Evolutionary conservation across 805 yeast species (phyloP).

Genomic region (Sugiyamaella chiloensis): DNA sequence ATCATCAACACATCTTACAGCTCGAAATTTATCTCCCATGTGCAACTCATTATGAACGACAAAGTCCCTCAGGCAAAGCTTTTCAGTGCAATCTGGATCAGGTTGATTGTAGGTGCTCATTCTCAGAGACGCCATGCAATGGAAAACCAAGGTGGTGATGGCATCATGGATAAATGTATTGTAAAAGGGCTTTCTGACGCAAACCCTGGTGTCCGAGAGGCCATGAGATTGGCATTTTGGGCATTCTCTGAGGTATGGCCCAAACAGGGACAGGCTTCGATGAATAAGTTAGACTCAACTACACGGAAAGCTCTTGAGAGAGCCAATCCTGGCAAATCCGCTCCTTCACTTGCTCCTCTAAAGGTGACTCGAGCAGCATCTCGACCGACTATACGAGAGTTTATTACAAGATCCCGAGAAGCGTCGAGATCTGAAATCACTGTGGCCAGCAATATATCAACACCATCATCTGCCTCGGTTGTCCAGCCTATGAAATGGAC

Average conservation of each 20-base stretch:
- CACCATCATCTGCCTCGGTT: no score
- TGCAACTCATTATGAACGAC: constrained; percentile 55
- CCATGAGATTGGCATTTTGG: constrained; percentile 76
- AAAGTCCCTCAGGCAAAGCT: constrained; percentile 70
- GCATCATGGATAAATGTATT: constrained; percentile 49
- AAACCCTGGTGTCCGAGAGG: constrained; percentile 72
- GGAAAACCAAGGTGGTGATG: constrained; percentile 37
- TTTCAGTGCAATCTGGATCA: constrained; percentile 68
- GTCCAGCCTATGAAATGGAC: no score
- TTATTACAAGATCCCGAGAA: constrained; percentile 19
- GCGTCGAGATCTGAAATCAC: constrained; percentile 1
- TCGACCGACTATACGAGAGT: constrained; percentile 19
- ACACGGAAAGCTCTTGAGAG: constrained; percentile 60
- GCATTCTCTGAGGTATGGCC: constrained; percentile 55
- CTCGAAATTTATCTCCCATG: constrained; percentile 48
- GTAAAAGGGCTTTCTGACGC: constrained; percentile 71
- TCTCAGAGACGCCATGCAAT: constrained; percentile 35
- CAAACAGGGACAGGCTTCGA: constrained; percentile 41
- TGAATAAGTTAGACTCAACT: constrained; percentile 41
- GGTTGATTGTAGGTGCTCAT: constrained; percentile 49
- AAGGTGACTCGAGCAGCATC: constrained; percentile 8
- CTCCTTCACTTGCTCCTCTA: background rate
- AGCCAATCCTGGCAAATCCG: constrained; percentile 42
- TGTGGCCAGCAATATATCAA: no score
- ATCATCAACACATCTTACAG: constrained; percentile 54